phyloP scores from a whole-genome alignment of 148 eudicot species.

The Silene uniflora region DNA sequence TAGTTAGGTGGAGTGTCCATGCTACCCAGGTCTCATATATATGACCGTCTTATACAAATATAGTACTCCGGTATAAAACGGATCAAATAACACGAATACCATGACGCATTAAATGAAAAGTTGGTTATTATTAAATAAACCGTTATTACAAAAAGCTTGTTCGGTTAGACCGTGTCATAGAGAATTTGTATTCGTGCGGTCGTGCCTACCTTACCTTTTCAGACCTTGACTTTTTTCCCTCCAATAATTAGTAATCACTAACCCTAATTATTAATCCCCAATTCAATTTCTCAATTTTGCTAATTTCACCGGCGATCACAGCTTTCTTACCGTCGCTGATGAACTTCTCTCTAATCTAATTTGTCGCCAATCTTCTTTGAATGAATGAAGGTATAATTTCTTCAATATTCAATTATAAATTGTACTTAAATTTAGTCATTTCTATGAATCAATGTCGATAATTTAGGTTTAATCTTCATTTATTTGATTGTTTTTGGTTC shows the following conservation, averaged over 20 bases:
- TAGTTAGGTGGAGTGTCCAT: no score
- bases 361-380: background rate
- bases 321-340: no score
- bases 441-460: background rate
- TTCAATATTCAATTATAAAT: background rate
- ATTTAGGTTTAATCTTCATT: background rate
- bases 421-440: background rate
- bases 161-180: no score
- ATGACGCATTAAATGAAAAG: no score
- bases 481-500: background rate
- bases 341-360: background rate
- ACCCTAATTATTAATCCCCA: background rate
- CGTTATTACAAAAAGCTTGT: no score
- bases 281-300: background rate
- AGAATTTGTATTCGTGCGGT: no score
- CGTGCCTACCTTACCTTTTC: no score
- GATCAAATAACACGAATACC: no score
- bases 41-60: no score
- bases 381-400: constrained; percentile 1
- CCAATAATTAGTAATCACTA: background rate
- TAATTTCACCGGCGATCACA: background rate
- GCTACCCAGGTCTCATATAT: no score
- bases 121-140: no score
- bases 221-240: background rate
- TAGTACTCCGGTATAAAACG: no score